phyloP scores from a whole-genome alignment of 2,329 filamentous ascomycete species.

The Colletotrichum brevisporum region DNA sequence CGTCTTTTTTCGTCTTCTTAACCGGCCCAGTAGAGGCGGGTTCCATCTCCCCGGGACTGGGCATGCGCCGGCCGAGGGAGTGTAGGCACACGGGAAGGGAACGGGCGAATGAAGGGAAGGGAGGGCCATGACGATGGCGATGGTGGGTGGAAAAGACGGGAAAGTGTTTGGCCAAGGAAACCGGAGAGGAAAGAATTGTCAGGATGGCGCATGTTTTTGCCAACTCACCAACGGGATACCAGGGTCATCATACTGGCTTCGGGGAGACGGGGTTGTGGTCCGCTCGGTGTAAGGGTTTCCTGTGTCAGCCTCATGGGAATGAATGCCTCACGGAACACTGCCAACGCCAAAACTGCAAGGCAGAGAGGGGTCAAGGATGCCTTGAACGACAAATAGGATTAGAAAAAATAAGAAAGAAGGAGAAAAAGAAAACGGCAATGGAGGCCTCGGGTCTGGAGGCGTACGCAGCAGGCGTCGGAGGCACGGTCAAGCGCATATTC shows the following conservation, averaged over 20 bases:
- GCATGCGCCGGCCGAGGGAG: not conserved
- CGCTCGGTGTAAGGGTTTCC: no score
- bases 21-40: slow-evolving; percentile 10
- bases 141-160: slow-evolving; percentile 1
- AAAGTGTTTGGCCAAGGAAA: not conserved
- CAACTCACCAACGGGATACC: not conserved
- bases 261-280: not conserved
- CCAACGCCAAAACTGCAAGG: not conserved
- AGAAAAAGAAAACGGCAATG: not conserved
- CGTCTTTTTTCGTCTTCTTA: not conserved
- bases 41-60: slow-evolving; percentile 21
- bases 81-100: slow-evolving; percentile 1
- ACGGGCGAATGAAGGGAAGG: not conserved
- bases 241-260: not conserved
- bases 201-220: not conserved
- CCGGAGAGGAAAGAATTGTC: not conserved
- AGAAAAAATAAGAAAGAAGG: not conserved
- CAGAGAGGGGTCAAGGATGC: not conserved
- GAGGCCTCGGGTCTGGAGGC: not conserved
- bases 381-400: not conserved
- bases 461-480: not conserved
- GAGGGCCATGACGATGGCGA: not conserved
- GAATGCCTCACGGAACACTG: not conserved
- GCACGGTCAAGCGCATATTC: not conserved
- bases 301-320: not conserved